Percentiles rank a stretch among this genome's conserved stretches.
Conservation (phyloP, 352 stramenopile species). For the Phytophthora ramorum region DNA sequence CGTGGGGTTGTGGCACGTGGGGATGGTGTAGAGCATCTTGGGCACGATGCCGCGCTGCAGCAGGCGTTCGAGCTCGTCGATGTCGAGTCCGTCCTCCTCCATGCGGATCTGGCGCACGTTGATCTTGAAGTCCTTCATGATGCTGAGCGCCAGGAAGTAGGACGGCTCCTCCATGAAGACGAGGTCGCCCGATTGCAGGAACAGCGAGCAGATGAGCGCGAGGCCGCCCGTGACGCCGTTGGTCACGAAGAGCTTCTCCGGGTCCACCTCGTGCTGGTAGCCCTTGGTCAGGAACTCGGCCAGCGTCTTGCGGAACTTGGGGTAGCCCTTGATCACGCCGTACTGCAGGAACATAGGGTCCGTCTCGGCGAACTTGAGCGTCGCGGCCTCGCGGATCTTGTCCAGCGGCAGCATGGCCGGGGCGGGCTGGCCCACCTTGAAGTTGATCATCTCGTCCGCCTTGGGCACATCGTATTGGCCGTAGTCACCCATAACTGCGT, state of each 20-base stretch:
- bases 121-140: conserved; percentile 95
- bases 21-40: conserved; percentile 95
- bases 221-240: conserved; percentile 94
- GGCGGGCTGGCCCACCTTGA: conserved; percentile 89
- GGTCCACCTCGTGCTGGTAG: conserved; percentile 78
- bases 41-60: conserved; percentile 77
- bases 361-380: conserved; percentile 84
- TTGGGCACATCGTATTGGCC: conserved; percentile 85
- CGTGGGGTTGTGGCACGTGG: conserved; percentile 96
- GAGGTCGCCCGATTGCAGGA: conserved; percentile 87
- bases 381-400: conserved; percentile 82
- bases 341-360: conserved; percentile 92
- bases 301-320: conserved; percentile 83
- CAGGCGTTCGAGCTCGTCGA: conserved; percentile 89
- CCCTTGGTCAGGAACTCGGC: conserved; percentile 82
- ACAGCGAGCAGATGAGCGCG: conserved; percentile 90
- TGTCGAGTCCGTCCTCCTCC: conserved; percentile 87
- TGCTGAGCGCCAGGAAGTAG: conserved; percentile 94
- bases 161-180: conserved; percentile 95
- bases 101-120: conserved; percentile 91
- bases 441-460: conserved; percentile 90
- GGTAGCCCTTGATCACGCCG: conserved; percentile 89
- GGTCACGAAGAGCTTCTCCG: conserved; percentile 93
- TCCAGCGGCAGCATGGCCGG: conserved; percentile 85
- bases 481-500: conserved; percentile 76